These are phyloP conservation scores for Russula sp. DNA, from an alignment of 768 basidiomycete species.

Conservation along the genomic window DNA sequence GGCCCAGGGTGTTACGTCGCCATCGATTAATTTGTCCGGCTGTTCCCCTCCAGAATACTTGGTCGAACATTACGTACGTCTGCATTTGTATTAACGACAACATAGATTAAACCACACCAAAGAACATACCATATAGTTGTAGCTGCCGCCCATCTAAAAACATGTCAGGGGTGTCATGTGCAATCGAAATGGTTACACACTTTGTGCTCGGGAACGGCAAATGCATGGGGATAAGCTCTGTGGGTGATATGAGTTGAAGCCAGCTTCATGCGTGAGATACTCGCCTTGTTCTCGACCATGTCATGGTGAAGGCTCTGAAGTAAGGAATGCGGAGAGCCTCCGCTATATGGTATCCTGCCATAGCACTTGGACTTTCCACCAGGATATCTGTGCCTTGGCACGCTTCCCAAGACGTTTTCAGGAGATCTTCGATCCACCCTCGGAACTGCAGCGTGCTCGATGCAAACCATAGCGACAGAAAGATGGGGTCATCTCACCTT, in stretches of 20 bases:
- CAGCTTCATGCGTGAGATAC: constrained; percentile 24
- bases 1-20: constrained; percentile 69
- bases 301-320: constrained; percentile 96
- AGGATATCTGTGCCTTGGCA: constrained; percentile 93
- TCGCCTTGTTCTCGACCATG: constrained; percentile 87
- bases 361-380: constrained; percentile 93
- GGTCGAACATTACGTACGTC: constrained; percentile 97
- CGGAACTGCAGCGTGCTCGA: constrained; percentile 60
- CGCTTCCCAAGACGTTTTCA: constrained; percentile 93
- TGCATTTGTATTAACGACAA: constrained; percentile 29
- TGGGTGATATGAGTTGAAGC: background rate
- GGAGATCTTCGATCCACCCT: constrained; percentile 94
- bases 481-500: constrained; percentile 48
- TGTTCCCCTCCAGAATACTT: constrained; percentile 95
- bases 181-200: constrained; percentile 33
- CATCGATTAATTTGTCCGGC: constrained; percentile 93
- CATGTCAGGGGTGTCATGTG: constrained; percentile 2
- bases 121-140: constrained; percentile 88
- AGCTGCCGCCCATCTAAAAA: constrained; percentile 84
- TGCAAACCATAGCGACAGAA: background rate
- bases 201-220: constrained; percentile 95
- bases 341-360: constrained; percentile 96
- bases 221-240: constrained; percentile 94
- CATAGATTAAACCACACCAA: constrained; percentile 3
- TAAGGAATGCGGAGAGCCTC: constrained; percentile 92